Percentiles rank a stretch among this genome's conserved stretches.
Conservation (phyloP, 345 rosid species). For the Gossypium australe region DNA sequence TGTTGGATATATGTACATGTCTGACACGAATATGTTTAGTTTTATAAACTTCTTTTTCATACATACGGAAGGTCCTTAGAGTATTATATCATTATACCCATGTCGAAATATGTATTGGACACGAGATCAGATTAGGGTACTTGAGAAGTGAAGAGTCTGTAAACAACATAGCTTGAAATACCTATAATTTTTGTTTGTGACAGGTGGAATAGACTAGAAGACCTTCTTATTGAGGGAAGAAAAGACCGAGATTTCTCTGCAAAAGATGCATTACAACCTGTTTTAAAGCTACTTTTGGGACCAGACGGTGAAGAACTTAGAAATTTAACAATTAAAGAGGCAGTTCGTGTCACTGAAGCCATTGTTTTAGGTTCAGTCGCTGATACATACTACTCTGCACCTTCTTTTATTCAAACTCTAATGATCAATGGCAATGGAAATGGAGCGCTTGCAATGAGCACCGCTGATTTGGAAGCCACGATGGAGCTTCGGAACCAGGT, state of each 20-base stretch:
- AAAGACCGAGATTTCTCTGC: slow-evolving; percentile 90
- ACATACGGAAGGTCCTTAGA: no score
- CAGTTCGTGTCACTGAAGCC: slow-evolving; percentile 75
- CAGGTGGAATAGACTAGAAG: slow-evolving; percentile 96
- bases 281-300: slow-evolving; percentile 62
- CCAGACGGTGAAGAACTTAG: slow-evolving; percentile 82
- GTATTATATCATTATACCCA: no score
- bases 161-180: not conserved
- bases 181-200: slow-evolving; percentile 17
- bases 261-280: slow-evolving; percentile 88
- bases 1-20: not conserved
- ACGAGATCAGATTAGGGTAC: no score
- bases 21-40: not conserved
- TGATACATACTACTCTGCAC: slow-evolving; percentile 66
- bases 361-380: slow-evolving; percentile 49
- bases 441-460: slow-evolving; percentile 52
- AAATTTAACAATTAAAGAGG: slow-evolving; percentile 69
- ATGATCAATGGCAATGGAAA: slow-evolving; percentile 45
- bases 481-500: slow-evolving; percentile 72
- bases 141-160: no score
- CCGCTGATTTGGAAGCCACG: slow-evolving; percentile 51
- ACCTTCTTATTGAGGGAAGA: slow-evolving; percentile 83
- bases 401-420: slow-evolving; percentile 43
- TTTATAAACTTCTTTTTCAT: no score
- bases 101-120: no score